Base-by-base conservation (phyloP, 2,329 filamentous ascomycete genomes). In the Trichoderma aggressivum region DNA sequence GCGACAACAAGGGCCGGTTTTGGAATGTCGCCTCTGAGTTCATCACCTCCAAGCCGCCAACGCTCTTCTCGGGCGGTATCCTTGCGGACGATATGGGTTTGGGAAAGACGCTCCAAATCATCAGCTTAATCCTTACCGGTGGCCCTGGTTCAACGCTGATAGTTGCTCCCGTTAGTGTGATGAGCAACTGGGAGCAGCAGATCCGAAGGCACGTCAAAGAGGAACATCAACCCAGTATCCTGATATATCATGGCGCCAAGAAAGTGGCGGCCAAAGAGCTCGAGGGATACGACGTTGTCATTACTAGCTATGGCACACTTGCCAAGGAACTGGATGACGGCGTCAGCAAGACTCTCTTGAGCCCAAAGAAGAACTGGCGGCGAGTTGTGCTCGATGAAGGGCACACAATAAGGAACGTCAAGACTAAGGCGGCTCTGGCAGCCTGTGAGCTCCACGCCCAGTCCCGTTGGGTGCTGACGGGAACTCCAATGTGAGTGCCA, bases 41-140 rank as follows among this genome's bases (percentile, higher is more conserved):
- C 78, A 86, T 89, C 11, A 89, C 86, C 10, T 80, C 79, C 0
- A 80, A 79, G 3, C 80, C 86, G 1, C 93, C 93, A 0, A 80
- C 82, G 1, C 85, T 97, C 26, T 89, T 92, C 7, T 92, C 89
- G 63, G 94, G 94, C 21, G 94, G 94, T 36, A 94, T 97, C 63
- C 85, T 97, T 10, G 93, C 80, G 14, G 94, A 97, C 79, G 94
- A 97, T 76, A 97, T 97, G 94, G 94, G 94, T 4, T 82, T 97
- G 6, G 94, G 94, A 28, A 97, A 97, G 82, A 97, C 94, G 0
- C 85, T 97, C 10, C 92, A 97, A 78, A 87, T 94, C 61, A 95
- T 97, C 75, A 92, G 92, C 67, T 82, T 97, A 43, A 91, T 97
- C 70, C 82, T 94, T 64, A 84, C 84, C 5, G 85, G 85, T 7